Conservation (phyloP, 2,329 filamentous ascomycete species). For the Trichothecium roseum region DNA sequence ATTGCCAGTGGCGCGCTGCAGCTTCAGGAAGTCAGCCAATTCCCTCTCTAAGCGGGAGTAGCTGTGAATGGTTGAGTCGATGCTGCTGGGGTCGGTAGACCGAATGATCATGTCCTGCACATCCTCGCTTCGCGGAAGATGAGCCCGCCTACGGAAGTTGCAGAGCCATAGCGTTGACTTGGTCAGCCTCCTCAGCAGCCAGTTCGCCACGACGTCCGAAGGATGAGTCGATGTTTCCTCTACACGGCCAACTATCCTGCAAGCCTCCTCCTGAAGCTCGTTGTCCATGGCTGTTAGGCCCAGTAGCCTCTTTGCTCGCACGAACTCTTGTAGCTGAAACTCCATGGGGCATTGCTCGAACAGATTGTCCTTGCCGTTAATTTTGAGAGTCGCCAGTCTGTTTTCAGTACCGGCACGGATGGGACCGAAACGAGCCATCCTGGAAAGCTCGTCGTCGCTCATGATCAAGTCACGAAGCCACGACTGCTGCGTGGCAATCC, state of each 20-base stretch:
- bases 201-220: slow-evolving; percentile 41
- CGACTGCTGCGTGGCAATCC: slow-evolving; percentile 25
- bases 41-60: slow-evolving; percentile 46
- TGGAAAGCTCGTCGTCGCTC: slow-evolving; percentile 29
- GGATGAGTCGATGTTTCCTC: slow-evolving; percentile 40
- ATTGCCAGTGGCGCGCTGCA: slow-evolving; percentile 31
- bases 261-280: slow-evolving; percentile 50
- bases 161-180: slow-evolving; percentile 43
- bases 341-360: slow-evolving; percentile 49
- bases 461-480: slow-evolving; percentile 53
- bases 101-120: slow-evolving; percentile 36
- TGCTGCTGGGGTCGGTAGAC: slow-evolving; percentile 41
- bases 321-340: slow-evolving; percentile 41
- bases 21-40: slow-evolving; percentile 39
- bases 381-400: slow-evolving; percentile 35
- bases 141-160: slow-evolving; percentile 43
- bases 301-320: slow-evolving; percentile 37
- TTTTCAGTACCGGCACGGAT: slow-evolving; percentile 35
- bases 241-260: slow-evolving; percentile 44
- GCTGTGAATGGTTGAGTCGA: slow-evolving; percentile 51
- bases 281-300: slow-evolving; percentile 50
- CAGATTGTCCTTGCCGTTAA: slow-evolving; percentile 47
- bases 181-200: slow-evolving; percentile 43
- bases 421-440: slow-evolving; percentile 36
- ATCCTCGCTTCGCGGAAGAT: slow-evolving; percentile 46